Base-by-base conservation (phyloP, 2,329 filamentous ascomycete genomes). In the Diplodia scrobiculata region DNA sequence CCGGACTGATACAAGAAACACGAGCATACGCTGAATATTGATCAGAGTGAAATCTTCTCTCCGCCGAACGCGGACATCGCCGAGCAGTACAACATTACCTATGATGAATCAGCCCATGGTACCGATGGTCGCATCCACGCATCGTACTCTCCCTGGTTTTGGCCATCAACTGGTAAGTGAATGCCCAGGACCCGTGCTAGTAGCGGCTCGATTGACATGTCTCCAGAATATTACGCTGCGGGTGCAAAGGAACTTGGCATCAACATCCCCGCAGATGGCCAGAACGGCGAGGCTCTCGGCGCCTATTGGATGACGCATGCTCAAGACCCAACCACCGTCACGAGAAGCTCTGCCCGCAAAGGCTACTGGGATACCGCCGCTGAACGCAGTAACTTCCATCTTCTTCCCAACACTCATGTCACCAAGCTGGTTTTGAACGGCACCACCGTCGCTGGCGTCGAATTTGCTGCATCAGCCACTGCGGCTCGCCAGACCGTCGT, bases 11-110 rank as follows among this genome's bases (percentile, higher is more conserved):
- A 21, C 2, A 7, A 27, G 10, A 11, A 19, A 5, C 17, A 29
- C 4, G 25, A 38, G 38, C 54, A 36, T 34, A 38, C 6, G 9
- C 47, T 52, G 17, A 60, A 10, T 1, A 2, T 11, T 3, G n/a
- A 27, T 10, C 47, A 73, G 69, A 71, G 70, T 64, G 72, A 73
- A 59, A 71, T 62, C 14, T 74, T 74, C 25, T 47, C 38, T 48
- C 55, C 41, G 17, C 55, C 55, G 7, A 60, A 60, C 2, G 41
- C 21, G 10, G 55, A 60, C 17, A 13, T 60, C 13, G 38, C 55
- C 13, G 55, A 14, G 1, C 25, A 60, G 41, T 60, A 60, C 55
- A 48, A 48, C 11, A 60, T 60, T 19, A 60, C 55, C n/a, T 60
- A 69, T 38, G 64, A 70, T 27, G 67, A 67, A 53, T 41, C 53